A percentile compares a stretch with the other conserved stretches of the same genome.
Evolutionary conservation across 1,284 basidiomycete species (phyloP).

Genomic region (Erythrobasidium hasegawianum): DNA sequence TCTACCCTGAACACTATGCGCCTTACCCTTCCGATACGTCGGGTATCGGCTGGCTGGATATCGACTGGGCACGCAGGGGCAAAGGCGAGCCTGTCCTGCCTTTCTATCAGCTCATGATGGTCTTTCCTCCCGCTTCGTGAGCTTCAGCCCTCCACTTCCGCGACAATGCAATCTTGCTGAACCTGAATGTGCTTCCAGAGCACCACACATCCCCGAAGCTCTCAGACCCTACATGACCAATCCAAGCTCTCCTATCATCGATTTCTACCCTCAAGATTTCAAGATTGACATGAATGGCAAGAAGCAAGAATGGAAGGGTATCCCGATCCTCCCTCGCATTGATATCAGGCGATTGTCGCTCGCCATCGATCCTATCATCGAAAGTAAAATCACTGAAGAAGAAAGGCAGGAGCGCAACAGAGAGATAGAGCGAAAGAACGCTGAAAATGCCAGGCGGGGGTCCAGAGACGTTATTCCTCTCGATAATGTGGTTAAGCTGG

Average conservation of each 20-base stretch:
- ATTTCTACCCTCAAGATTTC: constrained; percentile 90
- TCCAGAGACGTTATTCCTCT: constrained; percentile 9
- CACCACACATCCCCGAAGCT: constrained; percentile 42
- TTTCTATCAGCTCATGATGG: constrained; percentile 97
- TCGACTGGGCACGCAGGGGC: constrained; percentile 24
- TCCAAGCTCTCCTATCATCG: constrained; percentile 77
- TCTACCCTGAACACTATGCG: constrained; percentile 96
- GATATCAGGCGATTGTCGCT: constrained; percentile 72
- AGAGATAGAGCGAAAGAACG: constrained; percentile 1
- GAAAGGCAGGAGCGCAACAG: not conserved
- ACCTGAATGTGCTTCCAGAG: not conserved
- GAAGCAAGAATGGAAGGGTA: constrained; percentile 97
- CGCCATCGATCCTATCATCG: constrained; percentile 62
- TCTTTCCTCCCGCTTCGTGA: constrained; percentile 61
- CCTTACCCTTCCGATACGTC: constrained; percentile 80
- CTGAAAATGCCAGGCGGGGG: not conserved
- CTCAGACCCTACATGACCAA: constrained; percentile 79
- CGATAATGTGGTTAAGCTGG: not conserved
- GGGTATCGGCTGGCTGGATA: constrained; percentile 15
- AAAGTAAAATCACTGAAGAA: constrained; percentile 9
- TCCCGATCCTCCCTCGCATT: constrained; percentile 98
- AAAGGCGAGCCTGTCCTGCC: constrained; percentile 89
- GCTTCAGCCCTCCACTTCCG: too few species aligned
- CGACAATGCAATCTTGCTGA: too few species aligned
- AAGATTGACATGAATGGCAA: constrained; percentile 95